These are phyloP conservation scores for Hygrophorus pudorinus DNA, from an alignment of 768 basidiomycete genomes.

Conservation along the genomic window DNA sequence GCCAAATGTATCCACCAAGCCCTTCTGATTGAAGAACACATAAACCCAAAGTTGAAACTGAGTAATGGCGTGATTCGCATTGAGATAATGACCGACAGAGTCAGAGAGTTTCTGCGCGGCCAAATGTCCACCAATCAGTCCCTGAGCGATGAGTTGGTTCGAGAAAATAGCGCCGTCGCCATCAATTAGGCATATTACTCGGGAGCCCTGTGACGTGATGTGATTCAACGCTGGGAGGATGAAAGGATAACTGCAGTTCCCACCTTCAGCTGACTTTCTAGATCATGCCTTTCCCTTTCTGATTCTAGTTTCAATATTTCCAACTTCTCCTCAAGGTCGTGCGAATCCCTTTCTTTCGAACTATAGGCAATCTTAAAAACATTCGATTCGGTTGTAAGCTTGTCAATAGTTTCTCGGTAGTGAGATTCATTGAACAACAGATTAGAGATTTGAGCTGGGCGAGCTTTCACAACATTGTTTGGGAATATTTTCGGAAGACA, in stretches of 20 bases:
- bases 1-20: conserved; percentile 41
- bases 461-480: neutral
- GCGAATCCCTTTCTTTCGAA: conserved; percentile 25
- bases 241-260: neutral
- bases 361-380: conserved; percentile 34
- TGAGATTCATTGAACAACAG: conserved; percentile 24
- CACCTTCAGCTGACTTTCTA: conserved; percentile 35
- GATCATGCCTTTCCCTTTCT: conserved; percentile 26
- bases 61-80: conserved; percentile 22
- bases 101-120: conserved; percentile 43
- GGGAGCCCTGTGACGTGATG: conserved; percentile 26
- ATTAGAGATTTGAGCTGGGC: conserved; percentile 28
- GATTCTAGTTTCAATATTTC: conserved; percentile 25
- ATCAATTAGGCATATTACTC: conserved; percentile 47
- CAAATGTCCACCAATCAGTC: conserved; percentile 45
- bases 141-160: conserved; percentile 39
- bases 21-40: conserved; percentile 54
- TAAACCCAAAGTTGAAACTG: conserved; percentile 52
- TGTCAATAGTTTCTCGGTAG: conserved; percentile 21
- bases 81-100: conserved; percentile 27
- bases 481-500: neutral
- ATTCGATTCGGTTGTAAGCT: conserved; percentile 30
- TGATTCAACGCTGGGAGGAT: neutral
- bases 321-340: conserved; percentile 14
- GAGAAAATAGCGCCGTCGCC: conserved; percentile 59